These are phyloP conservation scores for Volvox africanus DNA, from an alignment of 139 green algal genomes.

Conservation along the genomic window DNA sequence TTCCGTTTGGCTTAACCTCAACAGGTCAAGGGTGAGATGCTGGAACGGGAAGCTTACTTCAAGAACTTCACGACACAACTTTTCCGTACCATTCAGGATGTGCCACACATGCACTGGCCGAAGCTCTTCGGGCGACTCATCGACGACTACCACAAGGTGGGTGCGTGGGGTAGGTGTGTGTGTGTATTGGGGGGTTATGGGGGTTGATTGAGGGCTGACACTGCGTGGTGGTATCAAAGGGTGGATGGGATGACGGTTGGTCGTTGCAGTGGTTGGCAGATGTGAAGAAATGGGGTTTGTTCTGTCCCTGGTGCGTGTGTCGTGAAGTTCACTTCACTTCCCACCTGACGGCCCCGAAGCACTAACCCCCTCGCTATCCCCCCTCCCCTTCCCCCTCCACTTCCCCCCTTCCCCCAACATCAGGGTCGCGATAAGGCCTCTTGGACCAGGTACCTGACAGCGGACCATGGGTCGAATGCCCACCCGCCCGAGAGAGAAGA, in stretches of 20 bases:
- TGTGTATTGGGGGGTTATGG: too few species aligned
- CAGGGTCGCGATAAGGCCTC: conserved; percentile 41
- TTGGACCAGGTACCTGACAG: conserved; percentile 27
- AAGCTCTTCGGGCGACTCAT: conserved; percentile 50
- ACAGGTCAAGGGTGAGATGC: conserved; percentile 25
- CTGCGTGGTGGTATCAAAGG: too few species aligned
- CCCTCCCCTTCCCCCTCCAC: too few species aligned
- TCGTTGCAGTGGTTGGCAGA: not conserved
- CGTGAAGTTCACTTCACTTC: too few species aligned
- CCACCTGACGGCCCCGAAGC: too few species aligned
- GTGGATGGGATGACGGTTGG: not conserved
- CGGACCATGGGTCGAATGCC: conserved; percentile 6
- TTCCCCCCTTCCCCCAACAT: not conserved
- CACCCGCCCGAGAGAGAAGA: conserved; percentile 8
- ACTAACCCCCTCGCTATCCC: not conserved
- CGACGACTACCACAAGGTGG: conserved; percentile 44
- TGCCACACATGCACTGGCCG: conserved; percentile 49
- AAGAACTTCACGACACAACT: conserved; percentile 61
- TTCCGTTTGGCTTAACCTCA: not conserved
- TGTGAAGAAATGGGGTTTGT: too few species aligned
- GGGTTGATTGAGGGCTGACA: too few species aligned
- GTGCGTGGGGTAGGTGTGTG: too few species aligned
- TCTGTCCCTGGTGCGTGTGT: not conserved
- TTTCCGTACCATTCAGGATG: conserved; percentile 49
- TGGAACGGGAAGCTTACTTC: conserved; percentile 55